A percentile compares a stretch with the other conserved stretches of the same genome.
phyloP scores from a whole-genome alignment of 768 basidiomycete species.

The Suillus spraguei region DNA sequence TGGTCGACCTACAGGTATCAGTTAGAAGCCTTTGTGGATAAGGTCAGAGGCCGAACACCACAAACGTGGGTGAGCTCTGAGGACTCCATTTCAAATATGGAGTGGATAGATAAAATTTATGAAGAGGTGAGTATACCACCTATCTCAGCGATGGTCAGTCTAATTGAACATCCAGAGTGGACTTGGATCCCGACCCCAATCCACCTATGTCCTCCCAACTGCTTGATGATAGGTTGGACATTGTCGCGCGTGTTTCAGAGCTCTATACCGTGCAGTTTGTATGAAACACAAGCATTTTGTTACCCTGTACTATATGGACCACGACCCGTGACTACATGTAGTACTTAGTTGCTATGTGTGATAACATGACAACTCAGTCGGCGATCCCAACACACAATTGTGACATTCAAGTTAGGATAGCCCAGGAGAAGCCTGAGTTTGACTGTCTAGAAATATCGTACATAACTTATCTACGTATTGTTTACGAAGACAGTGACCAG shows the following conservation, averaged over 20 bases:
- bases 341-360: neutral
- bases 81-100: slow-evolving; percentile 58
- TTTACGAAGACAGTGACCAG: neutral
- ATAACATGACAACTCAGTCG: neutral
- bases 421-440: neutral
- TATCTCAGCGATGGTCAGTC: slow-evolving; percentile 4
- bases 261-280: neutral
- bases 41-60: slow-evolving; percentile 51
- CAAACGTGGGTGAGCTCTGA: slow-evolving; percentile 57
- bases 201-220: slow-evolving; percentile 25
- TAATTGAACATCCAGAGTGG: slow-evolving; percentile 26
- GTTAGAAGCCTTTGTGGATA: slow-evolving; percentile 66
- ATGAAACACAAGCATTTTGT: neutral
- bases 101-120: slow-evolving; percentile 61
- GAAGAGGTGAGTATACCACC: slow-evolving; percentile 39
- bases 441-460: neutral
- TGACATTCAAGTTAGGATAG: neutral
- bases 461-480: neutral
- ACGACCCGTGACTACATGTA: neutral
- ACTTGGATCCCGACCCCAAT: slow-evolving; percentile 38
- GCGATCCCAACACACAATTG: neutral
- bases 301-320: neutral
- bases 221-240: neutral
- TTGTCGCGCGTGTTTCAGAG: neutral
- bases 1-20: slow-evolving; percentile 61